Conservation (phyloP, 2,329 filamentous ascomycete species). For the Tolypocladium nubicola region DNA sequence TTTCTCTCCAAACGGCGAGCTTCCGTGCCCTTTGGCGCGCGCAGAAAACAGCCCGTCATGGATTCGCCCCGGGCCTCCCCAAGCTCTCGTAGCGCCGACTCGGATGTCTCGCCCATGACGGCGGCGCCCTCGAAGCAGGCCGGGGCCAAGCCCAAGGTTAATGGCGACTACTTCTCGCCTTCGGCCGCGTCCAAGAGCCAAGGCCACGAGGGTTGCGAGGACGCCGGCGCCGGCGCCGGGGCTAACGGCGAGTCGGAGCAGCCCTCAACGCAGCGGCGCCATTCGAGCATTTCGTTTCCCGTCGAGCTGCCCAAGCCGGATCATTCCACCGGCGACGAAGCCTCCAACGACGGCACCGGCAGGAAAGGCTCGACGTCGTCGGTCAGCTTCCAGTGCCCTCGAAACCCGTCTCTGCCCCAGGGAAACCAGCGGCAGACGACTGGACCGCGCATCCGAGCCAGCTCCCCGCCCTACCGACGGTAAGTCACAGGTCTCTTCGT, state of each 20-base stretch:
- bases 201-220: background rate
- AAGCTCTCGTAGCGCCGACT: slow-evolving; percentile 22
- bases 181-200: slow-evolving; percentile 6
- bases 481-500: slow-evolving; percentile 15
- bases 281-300: slow-evolving; percentile 23
- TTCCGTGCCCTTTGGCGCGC: background rate
- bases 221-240: slow-evolving; percentile 9
- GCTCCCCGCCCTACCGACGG: slow-evolving; percentile 39
- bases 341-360: background rate
- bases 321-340: slow-evolving; percentile 4
- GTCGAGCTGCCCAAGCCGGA: slow-evolving; percentile 19
- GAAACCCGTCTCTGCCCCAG: slow-evolving; percentile 35
- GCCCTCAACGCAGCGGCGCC: slow-evolving; percentile 19
- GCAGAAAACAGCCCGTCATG: slow-evolving; percentile 4
- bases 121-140: slow-evolving; percentile 9
- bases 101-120: slow-evolving; percentile 32
- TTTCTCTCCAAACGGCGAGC: background rate
- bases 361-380: slow-evolving; percentile 34
- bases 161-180: slow-evolving; percentile 15
- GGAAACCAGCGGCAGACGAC: slow-evolving; percentile 34
- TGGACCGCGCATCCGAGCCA: slow-evolving; percentile 29
- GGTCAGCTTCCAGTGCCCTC: slow-evolving; percentile 33
- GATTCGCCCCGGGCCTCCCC: slow-evolving; percentile 9
- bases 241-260: slow-evolving; percentile 15
- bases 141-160: slow-evolving; percentile 7